These are phyloP conservation scores for Aspergillus sp. DNA, from an alignment of 2,329 filamentous ascomycete species.

Conservation along the genomic window DNA sequence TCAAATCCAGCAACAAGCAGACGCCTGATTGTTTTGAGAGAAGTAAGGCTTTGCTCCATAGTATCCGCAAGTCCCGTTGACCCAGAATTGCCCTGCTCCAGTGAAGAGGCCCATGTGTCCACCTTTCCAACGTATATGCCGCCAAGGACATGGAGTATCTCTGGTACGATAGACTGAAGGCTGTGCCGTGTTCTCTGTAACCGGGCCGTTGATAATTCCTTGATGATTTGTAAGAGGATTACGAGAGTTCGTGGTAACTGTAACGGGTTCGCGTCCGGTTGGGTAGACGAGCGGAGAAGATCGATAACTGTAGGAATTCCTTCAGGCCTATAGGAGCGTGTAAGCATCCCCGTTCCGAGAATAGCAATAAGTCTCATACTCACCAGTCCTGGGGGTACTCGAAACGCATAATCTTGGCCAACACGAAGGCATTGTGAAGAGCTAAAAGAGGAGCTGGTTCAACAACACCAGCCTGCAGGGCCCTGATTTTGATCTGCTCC, in stretches of 20 bases:
- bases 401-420: slow-evolving; percentile 83
- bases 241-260: slow-evolving; percentile 72
- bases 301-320: slow-evolving; percentile 57
- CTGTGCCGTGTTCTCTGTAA: slow-evolving; percentile 72
- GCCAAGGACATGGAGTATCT: slow-evolving; percentile 77
- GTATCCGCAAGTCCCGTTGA: slow-evolving; percentile 60
- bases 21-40: slow-evolving; percentile 77
- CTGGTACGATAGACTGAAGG: slow-evolving; percentile 75
- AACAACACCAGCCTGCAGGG: slow-evolving; percentile 74
- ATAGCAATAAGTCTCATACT: slow-evolving; percentile 1
- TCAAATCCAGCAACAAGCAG: slow-evolving; percentile 81
- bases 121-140: slow-evolving; percentile 77
- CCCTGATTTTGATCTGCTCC: slow-evolving; percentile 67
- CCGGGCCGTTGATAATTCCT: slow-evolving; percentile 81
- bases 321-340: slow-evolving; percentile 41
- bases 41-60: slow-evolving; percentile 74
- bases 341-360: slow-evolving; percentile 4
- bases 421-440: slow-evolving; percentile 81
- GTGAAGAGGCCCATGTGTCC: slow-evolving; percentile 64
- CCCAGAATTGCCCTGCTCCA: slow-evolving; percentile 59
- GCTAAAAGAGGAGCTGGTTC: slow-evolving; percentile 76
- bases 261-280: slow-evolving; percentile 57
- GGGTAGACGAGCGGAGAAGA: slow-evolving; percentile 59
- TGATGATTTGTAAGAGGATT: slow-evolving; percentile 81
- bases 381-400: slow-evolving; percentile 88